Evolutionary conservation across 352 stramenopile species (phyloP).

Genomic region (Globisporangium parvum): DNA sequence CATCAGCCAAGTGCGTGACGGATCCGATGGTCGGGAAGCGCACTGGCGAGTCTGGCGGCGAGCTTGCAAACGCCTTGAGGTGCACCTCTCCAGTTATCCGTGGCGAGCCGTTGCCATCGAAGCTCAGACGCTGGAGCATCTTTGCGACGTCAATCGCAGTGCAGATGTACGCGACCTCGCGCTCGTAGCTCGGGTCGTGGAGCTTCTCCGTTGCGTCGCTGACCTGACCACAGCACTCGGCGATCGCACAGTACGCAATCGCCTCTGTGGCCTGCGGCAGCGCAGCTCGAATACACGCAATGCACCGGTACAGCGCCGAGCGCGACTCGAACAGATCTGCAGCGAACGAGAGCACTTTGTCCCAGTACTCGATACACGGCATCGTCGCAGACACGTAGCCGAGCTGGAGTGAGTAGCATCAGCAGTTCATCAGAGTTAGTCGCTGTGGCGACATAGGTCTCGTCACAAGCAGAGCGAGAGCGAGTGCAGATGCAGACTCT

Average conservation of each 20-base stretch:
- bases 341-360: conserved; percentile 34
- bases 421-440: background rate
- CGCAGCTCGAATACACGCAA: conserved; percentile 33
- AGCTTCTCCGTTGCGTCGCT: conserved; percentile 47
- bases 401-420: conserved; percentile 18
- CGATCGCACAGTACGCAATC: conserved; percentile 51
- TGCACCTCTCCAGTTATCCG: background rate
- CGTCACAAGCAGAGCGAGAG: background rate
- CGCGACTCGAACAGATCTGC: conserved; percentile 47
- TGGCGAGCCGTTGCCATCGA: conserved; percentile 2
- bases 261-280: conserved; percentile 40
- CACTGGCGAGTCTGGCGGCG: conserved; percentile 6
- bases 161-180: conserved; percentile 54
- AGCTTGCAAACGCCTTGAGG: conserved; percentile 6
- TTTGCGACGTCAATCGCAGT: conserved; percentile 38
- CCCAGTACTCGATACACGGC: conserved; percentile 55
- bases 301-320: conserved; percentile 26
- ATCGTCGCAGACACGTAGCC: conserved; percentile 47
- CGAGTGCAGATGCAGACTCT: no score
- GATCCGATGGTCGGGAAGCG: conserved; percentile 29
- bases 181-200: conserved; percentile 42
- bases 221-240: conserved; percentile 44
- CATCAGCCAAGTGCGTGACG: background rate
- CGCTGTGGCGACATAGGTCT: background rate
- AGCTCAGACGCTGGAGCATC: conserved; percentile 19